A percentile compares a stretch with the other conserved stretches of the same genome.
phyloP scores from a whole-genome alignment of 148 eudicot genomes.

The Nyssa sinensis region DNA sequence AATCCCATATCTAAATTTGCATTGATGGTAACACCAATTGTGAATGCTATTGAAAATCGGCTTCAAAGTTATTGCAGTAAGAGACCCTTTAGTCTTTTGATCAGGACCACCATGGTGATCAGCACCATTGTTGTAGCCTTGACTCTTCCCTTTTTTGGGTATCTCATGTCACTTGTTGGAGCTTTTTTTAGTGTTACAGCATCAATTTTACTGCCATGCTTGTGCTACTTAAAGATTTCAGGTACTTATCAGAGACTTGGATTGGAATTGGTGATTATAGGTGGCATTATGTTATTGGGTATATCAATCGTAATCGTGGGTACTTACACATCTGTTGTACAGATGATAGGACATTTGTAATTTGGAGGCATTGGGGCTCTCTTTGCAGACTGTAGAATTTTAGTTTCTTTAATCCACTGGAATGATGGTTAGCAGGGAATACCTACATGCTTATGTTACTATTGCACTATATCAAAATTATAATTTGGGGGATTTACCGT shows the following conservation, averaged over 20 bases:
- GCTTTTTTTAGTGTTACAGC: slow-evolving; percentile 38
- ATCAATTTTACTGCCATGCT: slow-evolving; percentile 37
- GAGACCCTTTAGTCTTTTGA: slow-evolving; percentile 18
- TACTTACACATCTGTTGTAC: slow-evolving; percentile 36
- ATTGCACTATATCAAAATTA: too few relatives aligned
- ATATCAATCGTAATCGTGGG: slow-evolving; percentile 29
- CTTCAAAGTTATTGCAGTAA: slow-evolving; percentile 28
- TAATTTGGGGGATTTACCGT: too few relatives aligned
- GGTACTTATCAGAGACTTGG: background rate
- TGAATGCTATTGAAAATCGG: slow-evolving; percentile 31
- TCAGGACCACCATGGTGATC: slow-evolving; percentile 28
- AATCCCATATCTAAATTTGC: slow-evolving; percentile 43
- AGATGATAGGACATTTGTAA: slow-evolving; percentile 17
- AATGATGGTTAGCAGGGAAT: background rate
- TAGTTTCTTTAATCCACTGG: background rate
- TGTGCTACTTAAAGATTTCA: slow-evolving; percentile 42
- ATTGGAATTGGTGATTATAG: slow-evolving; percentile 20
- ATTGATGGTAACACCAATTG: slow-evolving; percentile 40
- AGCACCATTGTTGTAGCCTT: slow-evolving; percentile 34
- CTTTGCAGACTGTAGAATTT: background rate
- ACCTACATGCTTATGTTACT: too few relatives aligned
- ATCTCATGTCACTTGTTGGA: slow-evolving; percentile 40
- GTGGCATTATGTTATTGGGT: slow-evolving; percentile 25
- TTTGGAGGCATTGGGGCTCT: background rate
- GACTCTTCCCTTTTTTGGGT: slow-evolving; percentile 38